A percentile compares a stretch with the other conserved stretches of the same genome.
These are phyloP conservation scores for Penicillium sp. DNA, from an alignment of 2,329 filamentous ascomycete genomes.

Conservation along the genomic window DNA sequence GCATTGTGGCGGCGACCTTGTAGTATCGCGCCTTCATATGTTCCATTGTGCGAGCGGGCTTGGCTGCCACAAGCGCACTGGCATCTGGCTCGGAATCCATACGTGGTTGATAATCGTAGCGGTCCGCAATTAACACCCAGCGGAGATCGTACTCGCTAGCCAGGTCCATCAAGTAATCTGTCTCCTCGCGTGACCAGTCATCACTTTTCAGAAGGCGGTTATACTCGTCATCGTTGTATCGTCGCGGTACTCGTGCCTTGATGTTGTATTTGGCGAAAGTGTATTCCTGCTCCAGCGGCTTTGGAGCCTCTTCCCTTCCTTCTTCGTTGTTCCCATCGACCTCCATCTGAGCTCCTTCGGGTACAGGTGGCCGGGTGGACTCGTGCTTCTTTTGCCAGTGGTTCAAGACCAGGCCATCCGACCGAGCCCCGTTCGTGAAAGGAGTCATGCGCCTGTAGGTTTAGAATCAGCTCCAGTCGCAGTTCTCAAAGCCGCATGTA, in stretches of 20 bases:
- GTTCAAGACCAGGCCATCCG: constrained; percentile 64
- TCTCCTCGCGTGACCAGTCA: constrained; percentile 89
- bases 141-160: constrained; percentile 76
- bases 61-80: constrained; percentile 35
- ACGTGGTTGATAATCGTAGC: constrained; percentile 65
- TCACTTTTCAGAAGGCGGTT: constrained; percentile 64
- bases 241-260: constrained; percentile 65
- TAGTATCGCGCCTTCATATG: constrained; percentile 92
- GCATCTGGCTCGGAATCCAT: constrained; percentile 27
- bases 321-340: constrained; percentile 38
- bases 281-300: constrained; percentile 45
- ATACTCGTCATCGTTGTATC: constrained; percentile 84
- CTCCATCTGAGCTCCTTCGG: constrained; percentile 38
- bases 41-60: constrained; percentile 67
- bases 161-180: constrained; percentile 77
- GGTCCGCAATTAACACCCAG: constrained; percentile 88
- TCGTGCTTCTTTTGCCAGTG: constrained; percentile 73
- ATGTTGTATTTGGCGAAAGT: constrained; percentile 85
- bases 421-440: constrained; percentile 74
- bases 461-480: constrained; percentile 35
- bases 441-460: constrained; percentile 62
- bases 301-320: constrained; percentile 30
- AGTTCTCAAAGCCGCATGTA: constrained; percentile 53
- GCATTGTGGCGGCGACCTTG: constrained; percentile 74
- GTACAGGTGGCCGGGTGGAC: constrained; percentile 34